Evolutionary conservation across 495 filamentous ascomycete genomes (phyloP).

Genomic region (Jackrogersella multiformis): DNA sequence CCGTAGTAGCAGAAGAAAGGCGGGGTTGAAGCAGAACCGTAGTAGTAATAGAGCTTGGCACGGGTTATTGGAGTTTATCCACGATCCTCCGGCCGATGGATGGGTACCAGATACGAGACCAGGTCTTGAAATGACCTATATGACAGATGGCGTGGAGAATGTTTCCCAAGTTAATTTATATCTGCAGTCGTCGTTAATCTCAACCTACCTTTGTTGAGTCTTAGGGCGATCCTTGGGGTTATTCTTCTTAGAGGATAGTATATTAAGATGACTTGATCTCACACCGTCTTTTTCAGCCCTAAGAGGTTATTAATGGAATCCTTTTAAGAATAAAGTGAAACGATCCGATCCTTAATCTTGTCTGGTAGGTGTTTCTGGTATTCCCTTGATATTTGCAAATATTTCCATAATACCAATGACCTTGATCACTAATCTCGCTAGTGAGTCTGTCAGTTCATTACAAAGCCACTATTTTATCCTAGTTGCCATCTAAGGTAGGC

Average conservation of each 20-base stretch:
- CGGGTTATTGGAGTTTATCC: conserved; percentile 33
- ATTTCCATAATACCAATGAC: neutral
- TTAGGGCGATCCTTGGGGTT: conserved; percentile 19
- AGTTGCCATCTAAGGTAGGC: neutral
- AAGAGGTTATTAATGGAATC: conserved; percentile 36
- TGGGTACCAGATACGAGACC: conserved; percentile 32
- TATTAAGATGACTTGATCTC: conserved; percentile 31
- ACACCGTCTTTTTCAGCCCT: conserved; percentile 42
- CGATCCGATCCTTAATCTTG: conserved; percentile 18
- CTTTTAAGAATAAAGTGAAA: conserved; percentile 30
- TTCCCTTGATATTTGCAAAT: conserved; percentile 1
- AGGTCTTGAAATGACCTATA: conserved; percentile 17
- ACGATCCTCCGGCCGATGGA: conserved; percentile 35
- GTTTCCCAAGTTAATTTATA: conserved; percentile 13
- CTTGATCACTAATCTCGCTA: conserved; percentile 7
- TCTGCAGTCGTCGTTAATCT: conserved; percentile 29
- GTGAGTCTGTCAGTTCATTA: neutral
- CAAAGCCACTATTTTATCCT: neutral
- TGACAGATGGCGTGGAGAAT: neutral
- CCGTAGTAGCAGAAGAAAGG: conserved; percentile 32
- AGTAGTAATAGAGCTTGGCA: conserved; percentile 39
- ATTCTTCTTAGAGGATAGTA: conserved; percentile 13
- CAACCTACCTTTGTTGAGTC: conserved; percentile 13
- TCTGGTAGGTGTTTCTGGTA: conserved; percentile 10
- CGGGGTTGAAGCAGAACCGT: conserved; percentile 31